Base-by-base conservation (phyloP, 768 basidiomycete species). In the Russula abietina region DNA sequence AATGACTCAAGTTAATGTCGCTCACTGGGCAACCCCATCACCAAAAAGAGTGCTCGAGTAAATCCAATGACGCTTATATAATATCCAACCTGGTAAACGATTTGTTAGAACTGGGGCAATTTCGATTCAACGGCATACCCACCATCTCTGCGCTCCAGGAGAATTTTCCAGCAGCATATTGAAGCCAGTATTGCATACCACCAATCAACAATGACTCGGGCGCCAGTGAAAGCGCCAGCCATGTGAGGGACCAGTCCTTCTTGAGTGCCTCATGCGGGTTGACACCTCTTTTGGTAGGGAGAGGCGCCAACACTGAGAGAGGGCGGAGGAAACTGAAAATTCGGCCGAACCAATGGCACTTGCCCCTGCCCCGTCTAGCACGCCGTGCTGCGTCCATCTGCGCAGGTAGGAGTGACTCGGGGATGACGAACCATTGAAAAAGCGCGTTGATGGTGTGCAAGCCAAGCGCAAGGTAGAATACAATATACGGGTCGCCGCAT, bases 261-360 rank as follows among this genome's bases (percentile, higher is more conserved):
- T 69, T 73, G 33, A 62, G 70, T 57, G 59, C 68, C 69, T 79
- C 81, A 49, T 80, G 70, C 33, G 79, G 75, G 59, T 78, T 80
- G 16, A 57, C 28, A 46, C 57, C 56, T 59, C 41, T 60, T 67
- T 72, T 62, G 14, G 67, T 69, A 12, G 64, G 67, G 4, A 69
- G 65, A 0, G 89, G 89, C 4, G 80, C 65, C 59, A 93, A 83
- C 9, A 90, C 77, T 17, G 80, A 75, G 60, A 98, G 79, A 8
- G 93, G 93, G 54, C 78, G 81, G 55, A 95, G 76, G 73, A 91
- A 91, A 9, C 78, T 73, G 50, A 89, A 81, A 19, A 82, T 53
- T 36, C 76, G 73, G 69, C 77, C 79, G 19, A 80, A 72, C 65
- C 76, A 77, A 58, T 76, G 55, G 12, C 57, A 12, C 43, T 38